Percentiles rank a stretch among this genome's conserved stretches.
Evolutionary conservation across 768 basidiomycete species (phyloP).

Genomic region (Macrolepiota albuminosa): DNA sequence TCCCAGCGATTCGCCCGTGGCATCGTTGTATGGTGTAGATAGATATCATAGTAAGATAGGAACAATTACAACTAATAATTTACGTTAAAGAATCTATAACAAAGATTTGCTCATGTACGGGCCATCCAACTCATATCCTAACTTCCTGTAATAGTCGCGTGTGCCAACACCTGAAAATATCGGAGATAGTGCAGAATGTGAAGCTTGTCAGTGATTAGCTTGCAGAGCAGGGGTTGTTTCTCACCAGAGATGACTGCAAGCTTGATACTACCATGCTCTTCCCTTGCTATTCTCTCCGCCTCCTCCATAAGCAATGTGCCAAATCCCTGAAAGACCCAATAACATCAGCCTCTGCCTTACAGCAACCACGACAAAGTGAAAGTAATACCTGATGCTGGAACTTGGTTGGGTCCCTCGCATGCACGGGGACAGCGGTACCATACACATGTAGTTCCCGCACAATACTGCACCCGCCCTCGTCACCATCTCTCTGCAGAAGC

Average conservation of each 20-base stretch:
- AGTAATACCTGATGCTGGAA: slow-evolving; percentile 84
- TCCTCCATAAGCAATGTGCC: slow-evolving; percentile 98
- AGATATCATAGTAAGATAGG: neutral
- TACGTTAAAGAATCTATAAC: slow-evolving; percentile 24
- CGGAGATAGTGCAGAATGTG: neutral
- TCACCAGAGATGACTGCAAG: slow-evolving; percentile 94
- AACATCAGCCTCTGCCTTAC: neutral
- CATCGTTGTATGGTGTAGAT: neutral
- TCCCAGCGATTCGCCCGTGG: neutral
- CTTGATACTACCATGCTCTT: slow-evolving; percentile 95
- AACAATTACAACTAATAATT: slow-evolving; percentile 3
- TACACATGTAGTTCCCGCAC: slow-evolving; percentile 97
- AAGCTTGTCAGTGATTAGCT: neutral
- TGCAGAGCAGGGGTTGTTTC: slow-evolving; percentile 17
- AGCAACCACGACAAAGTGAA: neutral
- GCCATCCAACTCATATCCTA: slow-evolving; percentile 93
- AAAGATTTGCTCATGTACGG: slow-evolving; percentile 96
- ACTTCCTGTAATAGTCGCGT: slow-evolving; percentile 90
- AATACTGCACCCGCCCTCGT: slow-evolving; percentile 82
- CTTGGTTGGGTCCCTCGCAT: slow-evolving; percentile 95
- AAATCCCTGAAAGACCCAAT: slow-evolving; percentile 61
- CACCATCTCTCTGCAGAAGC: slow-evolving; percentile 62
- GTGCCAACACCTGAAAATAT: slow-evolving; percentile 80
- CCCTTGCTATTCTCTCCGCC: slow-evolving; percentile 94
- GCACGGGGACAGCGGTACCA: slow-evolving; percentile 96